These are phyloP conservation scores for Blastocystis sp. DNA, from an alignment of 352 stramenopile genomes.

Conservation along the genomic window DNA sequence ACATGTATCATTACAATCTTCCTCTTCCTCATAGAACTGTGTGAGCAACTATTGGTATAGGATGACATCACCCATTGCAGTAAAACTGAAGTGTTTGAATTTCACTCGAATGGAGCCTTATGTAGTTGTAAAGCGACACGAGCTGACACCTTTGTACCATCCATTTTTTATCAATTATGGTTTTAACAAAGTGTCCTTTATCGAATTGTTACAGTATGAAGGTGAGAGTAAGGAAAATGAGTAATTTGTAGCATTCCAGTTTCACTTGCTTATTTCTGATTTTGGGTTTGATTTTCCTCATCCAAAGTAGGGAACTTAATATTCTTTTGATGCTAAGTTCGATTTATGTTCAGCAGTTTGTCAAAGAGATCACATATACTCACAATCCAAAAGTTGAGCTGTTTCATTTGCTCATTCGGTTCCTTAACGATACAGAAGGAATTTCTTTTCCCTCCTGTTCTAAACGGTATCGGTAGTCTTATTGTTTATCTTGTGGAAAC, in stretches of 20 bases:
- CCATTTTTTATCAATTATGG: conserved; percentile 56
- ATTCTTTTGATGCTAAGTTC: background rate
- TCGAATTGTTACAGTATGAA: conserved; percentile 19
- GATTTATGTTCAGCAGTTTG: background rate
- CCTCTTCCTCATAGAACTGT: background rate
- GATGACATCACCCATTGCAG: background rate
- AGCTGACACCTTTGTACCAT: conserved; percentile 28
- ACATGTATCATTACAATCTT: background rate
- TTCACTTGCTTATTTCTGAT: conserved; percentile 39
- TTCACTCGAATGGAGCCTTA: conserved; percentile 61
- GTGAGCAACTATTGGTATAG: conserved; percentile 26
- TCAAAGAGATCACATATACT: background rate
- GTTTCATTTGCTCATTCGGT: background rate
- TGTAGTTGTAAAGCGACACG: background rate
- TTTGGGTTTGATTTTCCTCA: conserved; percentile 62
- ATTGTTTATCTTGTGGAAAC: background rate
- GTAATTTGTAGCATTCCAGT: background rate
- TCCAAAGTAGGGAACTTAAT: background rate
- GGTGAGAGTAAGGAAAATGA: background rate
- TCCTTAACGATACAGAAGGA: background rate
- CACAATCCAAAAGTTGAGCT: conserved; percentile 4
- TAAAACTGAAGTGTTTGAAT: conserved; percentile 50
- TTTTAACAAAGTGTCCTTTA: conserved; percentile 26
- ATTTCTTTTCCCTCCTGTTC: conserved; percentile 3
- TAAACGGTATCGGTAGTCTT: background rate